Conservation (phyloP, 306 rosid species). For the Mimosa pudica region DNA sequence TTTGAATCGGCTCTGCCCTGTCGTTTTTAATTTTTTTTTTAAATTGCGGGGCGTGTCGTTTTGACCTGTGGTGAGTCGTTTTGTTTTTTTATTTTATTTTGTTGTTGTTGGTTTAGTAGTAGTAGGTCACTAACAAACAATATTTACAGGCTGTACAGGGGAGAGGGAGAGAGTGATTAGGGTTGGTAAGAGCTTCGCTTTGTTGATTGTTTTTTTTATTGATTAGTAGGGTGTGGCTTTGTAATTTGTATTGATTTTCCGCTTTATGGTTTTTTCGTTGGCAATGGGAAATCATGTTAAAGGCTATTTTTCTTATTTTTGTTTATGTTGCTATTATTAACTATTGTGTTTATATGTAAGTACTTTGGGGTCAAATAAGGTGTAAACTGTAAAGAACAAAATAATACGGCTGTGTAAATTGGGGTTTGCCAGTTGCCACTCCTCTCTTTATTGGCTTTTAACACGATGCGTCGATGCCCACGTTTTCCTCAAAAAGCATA, state of each 20-base stretch:
- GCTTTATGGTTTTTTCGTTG: slow-evolving; percentile 28
- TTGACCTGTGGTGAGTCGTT: slow-evolving; percentile 37
- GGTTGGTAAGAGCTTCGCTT: slow-evolving; percentile 39
- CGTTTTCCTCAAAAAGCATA: no score
- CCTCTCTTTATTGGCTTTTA: not conserved
- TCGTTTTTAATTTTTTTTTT: slow-evolving; percentile 19
- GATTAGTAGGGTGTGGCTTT: slow-evolving; percentile 53
- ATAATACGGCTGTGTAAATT: not conserved
- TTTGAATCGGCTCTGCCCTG: slow-evolving; percentile 13
- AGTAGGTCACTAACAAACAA: slow-evolving; percentile 48
- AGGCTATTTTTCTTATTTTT: slow-evolving; percentile 29
- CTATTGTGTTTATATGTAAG: slow-evolving; percentile 1
- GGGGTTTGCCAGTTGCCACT: slow-evolving; percentile 2
- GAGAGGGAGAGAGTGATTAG: slow-evolving; percentile 25
- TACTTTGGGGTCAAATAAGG: not conserved
- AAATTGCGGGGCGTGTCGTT: slow-evolving; percentile 34
- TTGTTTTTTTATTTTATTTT: not conserved
- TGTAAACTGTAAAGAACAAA: not conserved
- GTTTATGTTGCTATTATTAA: not conserved
- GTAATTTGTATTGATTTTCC: slow-evolving; percentile 57
- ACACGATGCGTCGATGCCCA: not conserved
- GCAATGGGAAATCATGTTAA: slow-evolving; percentile 44
- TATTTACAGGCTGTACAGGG: slow-evolving; percentile 56
- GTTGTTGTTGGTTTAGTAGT: not conserved
- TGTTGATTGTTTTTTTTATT: slow-evolving; percentile 32